Evolutionary conservation across 2,329 filamentous ascomycete species (phyloP).

Genomic region (Saccharata proteae): DNA sequence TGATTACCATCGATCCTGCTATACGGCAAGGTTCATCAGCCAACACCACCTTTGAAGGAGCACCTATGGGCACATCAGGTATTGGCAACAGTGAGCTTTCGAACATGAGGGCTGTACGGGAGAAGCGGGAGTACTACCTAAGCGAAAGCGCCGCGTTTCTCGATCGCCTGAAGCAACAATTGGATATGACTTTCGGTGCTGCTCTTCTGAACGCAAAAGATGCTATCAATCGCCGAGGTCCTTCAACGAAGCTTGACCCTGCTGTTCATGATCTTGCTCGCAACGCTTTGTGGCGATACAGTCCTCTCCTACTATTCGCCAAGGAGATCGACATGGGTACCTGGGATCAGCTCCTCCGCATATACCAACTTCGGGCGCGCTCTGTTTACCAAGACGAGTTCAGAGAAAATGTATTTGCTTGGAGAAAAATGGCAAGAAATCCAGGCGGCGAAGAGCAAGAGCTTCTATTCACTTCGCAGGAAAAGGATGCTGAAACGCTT

Average conservation of each 20-base stretch:
- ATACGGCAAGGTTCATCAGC: conserved; percentile 42
- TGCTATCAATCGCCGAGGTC: conserved; percentile 42
- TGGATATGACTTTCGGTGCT: conserved; percentile 68
- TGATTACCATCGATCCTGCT: conserved; percentile 83
- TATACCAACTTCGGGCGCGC: conserved; percentile 67
- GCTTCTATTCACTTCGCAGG: conserved; percentile 77
- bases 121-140: conserved; percentile 85
- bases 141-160: conserved; percentile 67
- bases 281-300: conserved; percentile 73
- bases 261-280: conserved; percentile 59
- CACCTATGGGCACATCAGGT: conserved; percentile 31
- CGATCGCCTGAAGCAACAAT: conserved; percentile 66
- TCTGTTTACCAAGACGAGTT: conserved; percentile 75
- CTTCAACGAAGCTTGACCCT: conserved; percentile 49
- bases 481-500: conserved; percentile 72
- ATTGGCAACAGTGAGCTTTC: conserved; percentile 63
- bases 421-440: conserved; percentile 70
- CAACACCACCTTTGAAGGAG: conserved; percentile 14
- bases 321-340: conserved; percentile 70
- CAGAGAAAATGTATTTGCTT: conserved; percentile 60
- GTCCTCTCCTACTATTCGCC: conserved; percentile 75
- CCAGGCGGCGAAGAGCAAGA: conserved; percentile 66
- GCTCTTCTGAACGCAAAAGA: conserved; percentile 60
- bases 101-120: conserved; percentile 84
- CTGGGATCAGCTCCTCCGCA: conserved; percentile 68